These are phyloP conservation scores for Paecilomyces niveus DNA, from an alignment of 2,329 filamentous ascomycete species.

Conservation along the genomic window DNA sequence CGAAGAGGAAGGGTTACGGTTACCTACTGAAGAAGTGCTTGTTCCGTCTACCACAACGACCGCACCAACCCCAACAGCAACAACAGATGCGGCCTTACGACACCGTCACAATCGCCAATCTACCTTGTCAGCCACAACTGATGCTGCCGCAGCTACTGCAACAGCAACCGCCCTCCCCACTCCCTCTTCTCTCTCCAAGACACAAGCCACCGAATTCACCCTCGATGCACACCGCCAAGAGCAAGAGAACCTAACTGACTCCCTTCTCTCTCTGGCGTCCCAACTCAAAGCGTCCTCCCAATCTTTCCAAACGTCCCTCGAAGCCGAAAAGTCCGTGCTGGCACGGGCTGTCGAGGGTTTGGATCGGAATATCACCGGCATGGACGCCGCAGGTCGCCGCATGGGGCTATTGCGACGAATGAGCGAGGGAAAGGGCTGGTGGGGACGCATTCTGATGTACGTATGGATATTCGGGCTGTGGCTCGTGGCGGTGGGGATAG, in stretches of 20 bases:
- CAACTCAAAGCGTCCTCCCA: conserved; percentile 70
- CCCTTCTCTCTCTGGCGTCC: conserved; percentile 71
- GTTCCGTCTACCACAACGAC: conserved; percentile 6
- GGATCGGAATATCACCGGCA: conserved; percentile 65
- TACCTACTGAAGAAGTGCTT: neutral
- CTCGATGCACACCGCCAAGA: conserved; percentile 71
- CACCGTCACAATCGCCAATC: conserved; percentile 12
- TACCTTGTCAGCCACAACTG: neutral
- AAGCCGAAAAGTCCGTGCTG: conserved; percentile 66
- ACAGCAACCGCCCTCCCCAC: conserved; percentile 3
- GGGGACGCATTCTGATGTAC: conserved; percentile 76
- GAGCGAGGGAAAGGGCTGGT: conserved; percentile 85
- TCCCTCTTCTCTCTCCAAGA: conserved; percentile 9
- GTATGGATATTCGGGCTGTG: conserved; percentile 76
- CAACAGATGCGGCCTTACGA: conserved; percentile 16
- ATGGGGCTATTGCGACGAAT: conserved; percentile 74
- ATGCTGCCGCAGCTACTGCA: conserved; percentile 3
- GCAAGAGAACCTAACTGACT: conserved; percentile 74
- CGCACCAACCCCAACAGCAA: conserved; percentile 6
- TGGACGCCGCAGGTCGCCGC: conserved; percentile 66
- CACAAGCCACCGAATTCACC: conserved; percentile 57
- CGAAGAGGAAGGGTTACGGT: neutral
- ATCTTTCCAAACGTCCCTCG: conserved; percentile 64
- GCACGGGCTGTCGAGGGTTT: conserved; percentile 65
- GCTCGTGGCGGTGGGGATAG: conserved; percentile 68